A percentile compares a stretch with the other conserved stretches of the same genome.
Evolutionary conservation across 805 yeast species (phyloP).

Genomic region (Komagataella populi): DNA sequence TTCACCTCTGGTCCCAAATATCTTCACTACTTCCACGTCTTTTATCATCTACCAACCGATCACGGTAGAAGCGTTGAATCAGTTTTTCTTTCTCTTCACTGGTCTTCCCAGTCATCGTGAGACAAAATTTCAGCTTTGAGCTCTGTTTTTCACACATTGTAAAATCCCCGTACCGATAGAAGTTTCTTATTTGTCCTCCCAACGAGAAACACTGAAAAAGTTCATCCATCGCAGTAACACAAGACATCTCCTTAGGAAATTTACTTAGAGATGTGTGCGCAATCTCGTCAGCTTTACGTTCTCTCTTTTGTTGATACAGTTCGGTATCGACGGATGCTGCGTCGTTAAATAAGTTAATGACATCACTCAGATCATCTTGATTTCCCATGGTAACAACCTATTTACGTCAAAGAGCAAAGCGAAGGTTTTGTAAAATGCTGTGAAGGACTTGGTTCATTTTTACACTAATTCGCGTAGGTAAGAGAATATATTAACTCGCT

Average conservation of each 20-base stretch:
- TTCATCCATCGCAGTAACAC: constrained; percentile 80
- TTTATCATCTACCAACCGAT: constrained; percentile 44
- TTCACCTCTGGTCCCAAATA: constrained; percentile 49
- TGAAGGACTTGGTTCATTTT: not conserved
- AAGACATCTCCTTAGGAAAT: constrained; percentile 33
- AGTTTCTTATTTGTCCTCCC: constrained; percentile 80
- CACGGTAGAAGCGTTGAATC: constrained; percentile 61
- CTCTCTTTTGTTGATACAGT: not conserved
- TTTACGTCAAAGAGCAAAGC: not conserved
- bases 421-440: not conserved
- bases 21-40: constrained; percentile 70
- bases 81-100: constrained; percentile 34
- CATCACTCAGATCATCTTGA: not conserved
- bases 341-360: not conserved
- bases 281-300: not conserved
- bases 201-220: constrained; percentile 74
- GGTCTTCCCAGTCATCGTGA: constrained; percentile 40
- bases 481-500: too few species aligned
- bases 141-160: constrained; percentile 58
- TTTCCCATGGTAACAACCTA: not conserved
- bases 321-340: not conserved
- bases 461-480: not conserved
- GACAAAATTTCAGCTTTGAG: constrained; percentile 70
- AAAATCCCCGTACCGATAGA: constrained; percentile 73
- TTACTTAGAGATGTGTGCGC: not conserved